phyloP scores from a whole-genome alignment of 1,284 basidiomycete species.

The Microbotryum saponariae region DNA sequence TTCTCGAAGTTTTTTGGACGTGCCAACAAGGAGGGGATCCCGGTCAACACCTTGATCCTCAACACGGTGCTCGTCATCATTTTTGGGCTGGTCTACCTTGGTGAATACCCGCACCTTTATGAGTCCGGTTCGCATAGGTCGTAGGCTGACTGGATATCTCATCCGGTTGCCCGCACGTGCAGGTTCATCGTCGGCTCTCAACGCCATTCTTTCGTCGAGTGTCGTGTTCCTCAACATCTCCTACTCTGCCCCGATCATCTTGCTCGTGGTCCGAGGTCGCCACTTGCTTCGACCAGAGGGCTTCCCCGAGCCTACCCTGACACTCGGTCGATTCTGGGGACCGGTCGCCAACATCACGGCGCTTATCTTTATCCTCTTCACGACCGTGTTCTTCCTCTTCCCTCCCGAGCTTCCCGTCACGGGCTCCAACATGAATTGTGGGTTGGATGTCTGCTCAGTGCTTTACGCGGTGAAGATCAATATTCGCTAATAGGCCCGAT shows the following conservation, averaged over 20 bases:
- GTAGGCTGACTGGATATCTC: conserved; percentile 32
- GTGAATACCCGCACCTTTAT: not conserved
- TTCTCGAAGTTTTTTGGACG: conserved; percentile 50
- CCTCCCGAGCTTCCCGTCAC: conserved; percentile 44
- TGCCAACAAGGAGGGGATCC: conserved; percentile 48
- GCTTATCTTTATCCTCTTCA: conserved; percentile 43
- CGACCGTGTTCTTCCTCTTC: conserved; percentile 48
- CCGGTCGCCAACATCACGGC: conserved; percentile 42
- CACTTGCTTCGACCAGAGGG: conserved; percentile 39
- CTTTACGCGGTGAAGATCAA: conserved; percentile 5
- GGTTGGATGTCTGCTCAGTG: conserved; percentile 11
- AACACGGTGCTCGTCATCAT: conserved; percentile 47
- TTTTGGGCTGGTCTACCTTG: conserved; percentile 33
- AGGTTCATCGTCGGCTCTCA: conserved; percentile 49
- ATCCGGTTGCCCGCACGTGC: conserved; percentile 43
- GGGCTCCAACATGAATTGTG: conserved; percentile 45
- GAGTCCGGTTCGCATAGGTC: too few relatives aligned
- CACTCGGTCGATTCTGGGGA: conserved; percentile 36
- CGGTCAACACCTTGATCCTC: conserved; percentile 50
- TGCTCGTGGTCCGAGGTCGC: conserved; percentile 44
- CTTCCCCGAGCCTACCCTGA: conserved; percentile 37
- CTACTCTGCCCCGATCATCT: conserved; percentile 43
- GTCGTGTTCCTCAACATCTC: conserved; percentile 46
- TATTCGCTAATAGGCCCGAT: not conserved
- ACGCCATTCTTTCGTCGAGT: conserved; percentile 44